Evolutionary conservation across 2,329 filamentous ascomycete genomes (phyloP), one percentile per base, ranked within the genome.

Genomic region (Trichothecium roseum): DNA sequence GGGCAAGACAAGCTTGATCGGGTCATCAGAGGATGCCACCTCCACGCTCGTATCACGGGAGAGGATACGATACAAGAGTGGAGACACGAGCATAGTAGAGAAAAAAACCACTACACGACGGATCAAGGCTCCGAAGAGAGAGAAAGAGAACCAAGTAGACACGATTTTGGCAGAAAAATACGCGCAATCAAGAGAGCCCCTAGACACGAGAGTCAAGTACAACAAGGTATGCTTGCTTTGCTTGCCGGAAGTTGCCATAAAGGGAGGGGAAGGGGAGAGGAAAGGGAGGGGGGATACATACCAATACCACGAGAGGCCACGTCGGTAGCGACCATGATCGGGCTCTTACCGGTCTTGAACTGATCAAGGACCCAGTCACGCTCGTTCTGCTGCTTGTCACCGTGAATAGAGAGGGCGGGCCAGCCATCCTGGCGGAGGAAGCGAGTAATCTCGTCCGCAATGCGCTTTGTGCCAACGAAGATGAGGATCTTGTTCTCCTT

Each of bases 301-400:
- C 91, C 91, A 69, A 98, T 95, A 86, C 91, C 91, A 88, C 91
- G 91, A 59, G 91, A 96, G 68, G 91, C 91, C 68, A 98, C 91
- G 59, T 96, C 91, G 48, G 91, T 98, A 68, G 91, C 91, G 69
- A 98, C 91, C 88, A 98, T 94, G 78, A 98, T 94, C 59, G 91
- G 91, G 69, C 87, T 94, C 74, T 96, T 95, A 68, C 87, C 88
- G 47, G 84, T 85, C 80, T 96, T 98, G 79, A 98, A 98, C 64
- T 96, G 89, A 64, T 96, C 93, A 59, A 98, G 74, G 54, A 96
- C 91, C 87, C 91, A 96, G 64, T 96, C 91, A 70, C 91, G 88
- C 71, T 98, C 91, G 64, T 95, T 94, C 59, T 98, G 91, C 60
- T 95, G 88, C 73, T 96, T 96, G 69, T 96, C 91, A 57, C 91